A percentile compares a stretch with the other conserved stretches of the same genome.
Conservation (phyloP, 768 basidiomycete species). For the Lactifluus echinatus region DNA sequence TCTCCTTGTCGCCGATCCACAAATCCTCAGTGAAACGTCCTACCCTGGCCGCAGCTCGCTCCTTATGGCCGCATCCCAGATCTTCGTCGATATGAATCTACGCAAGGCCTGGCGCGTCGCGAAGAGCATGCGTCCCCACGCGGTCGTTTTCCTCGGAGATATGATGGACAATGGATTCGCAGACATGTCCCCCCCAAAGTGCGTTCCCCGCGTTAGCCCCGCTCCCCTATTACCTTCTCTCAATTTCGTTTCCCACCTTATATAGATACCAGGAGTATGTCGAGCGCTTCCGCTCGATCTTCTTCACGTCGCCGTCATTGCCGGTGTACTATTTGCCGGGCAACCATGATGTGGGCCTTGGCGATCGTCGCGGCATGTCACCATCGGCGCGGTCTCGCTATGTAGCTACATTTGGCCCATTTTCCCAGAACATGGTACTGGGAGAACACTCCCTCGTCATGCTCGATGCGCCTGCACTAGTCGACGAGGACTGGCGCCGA, state of each 20-base stretch:
- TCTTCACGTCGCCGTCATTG: constrained; percentile 37
- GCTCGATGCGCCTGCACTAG: constrained; percentile 63
- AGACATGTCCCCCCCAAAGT: constrained; percentile 61
- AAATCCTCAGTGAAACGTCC: constrained; percentile 68
- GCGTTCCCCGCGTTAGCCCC: constrained; percentile 27
- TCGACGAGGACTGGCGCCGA: constrained; percentile 63
- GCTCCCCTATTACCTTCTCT: not conserved
- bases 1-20: constrained; percentile 83
- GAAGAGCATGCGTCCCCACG: constrained; percentile 52
- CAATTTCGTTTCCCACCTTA: not conserved
- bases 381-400: constrained; percentile 41
- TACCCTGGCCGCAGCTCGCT: constrained; percentile 53
- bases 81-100: constrained; percentile 73
- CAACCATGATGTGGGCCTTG: constrained; percentile 77
- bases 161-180: constrained; percentile 84
- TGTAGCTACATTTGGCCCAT: constrained; percentile 62
- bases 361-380: constrained; percentile 24
- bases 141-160: constrained; percentile 79
- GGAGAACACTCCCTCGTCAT: constrained; percentile 68
- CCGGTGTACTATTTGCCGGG: constrained; percentile 74
- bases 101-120: constrained; percentile 78
- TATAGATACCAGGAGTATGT: constrained; percentile 68
- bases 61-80: constrained; percentile 50
- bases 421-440: constrained; percentile 53
- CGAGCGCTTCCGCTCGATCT: constrained; percentile 61